phyloP scores from a whole-genome alignment of 164 flowering plant genomes.

The Chimonanthus praecox region DNA sequence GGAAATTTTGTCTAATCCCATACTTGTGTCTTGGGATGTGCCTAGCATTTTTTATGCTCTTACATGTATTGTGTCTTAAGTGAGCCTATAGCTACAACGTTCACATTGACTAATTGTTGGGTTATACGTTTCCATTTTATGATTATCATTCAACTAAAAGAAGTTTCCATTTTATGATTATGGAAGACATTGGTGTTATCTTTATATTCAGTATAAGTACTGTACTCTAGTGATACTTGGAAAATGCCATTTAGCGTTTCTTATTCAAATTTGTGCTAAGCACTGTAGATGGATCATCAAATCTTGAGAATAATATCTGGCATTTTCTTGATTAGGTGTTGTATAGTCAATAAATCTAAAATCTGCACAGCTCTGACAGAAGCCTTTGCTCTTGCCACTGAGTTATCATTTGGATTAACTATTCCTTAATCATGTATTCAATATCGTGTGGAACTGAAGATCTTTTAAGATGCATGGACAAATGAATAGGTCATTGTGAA shows the following conservation, averaged over 20 bases:
- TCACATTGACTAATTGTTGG: too few relatives aligned
- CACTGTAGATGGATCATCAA: neutral
- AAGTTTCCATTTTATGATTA: neutral
- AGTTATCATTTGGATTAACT: neutral
- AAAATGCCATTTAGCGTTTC: neutral
- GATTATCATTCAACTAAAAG: too few relatives aligned
- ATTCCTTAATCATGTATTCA: slow-evolving; percentile 4
- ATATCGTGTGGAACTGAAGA: slow-evolving; percentile 5
- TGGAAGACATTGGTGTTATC: neutral
- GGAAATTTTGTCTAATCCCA: neutral
- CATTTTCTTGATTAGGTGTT: neutral
- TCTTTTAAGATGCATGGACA: slow-evolving; percentile 2
- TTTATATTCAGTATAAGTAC: neutral
- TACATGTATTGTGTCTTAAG: neutral
- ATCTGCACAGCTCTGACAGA: neutral
- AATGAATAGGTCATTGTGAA: neutral
- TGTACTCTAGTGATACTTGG: neutral
- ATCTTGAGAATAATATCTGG: neutral
- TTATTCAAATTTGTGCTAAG: too few relatives aligned
- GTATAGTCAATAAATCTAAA: neutral
- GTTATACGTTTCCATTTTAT: too few relatives aligned
- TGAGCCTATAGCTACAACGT: too few relatives aligned
- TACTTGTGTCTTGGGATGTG: neutral
- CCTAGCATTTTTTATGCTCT: neutral
- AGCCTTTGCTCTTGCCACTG: neutral